Base-by-base conservation (phyloP, 1,284 basidiomycete species). In the Mycocalia duriaeana region DNA sequence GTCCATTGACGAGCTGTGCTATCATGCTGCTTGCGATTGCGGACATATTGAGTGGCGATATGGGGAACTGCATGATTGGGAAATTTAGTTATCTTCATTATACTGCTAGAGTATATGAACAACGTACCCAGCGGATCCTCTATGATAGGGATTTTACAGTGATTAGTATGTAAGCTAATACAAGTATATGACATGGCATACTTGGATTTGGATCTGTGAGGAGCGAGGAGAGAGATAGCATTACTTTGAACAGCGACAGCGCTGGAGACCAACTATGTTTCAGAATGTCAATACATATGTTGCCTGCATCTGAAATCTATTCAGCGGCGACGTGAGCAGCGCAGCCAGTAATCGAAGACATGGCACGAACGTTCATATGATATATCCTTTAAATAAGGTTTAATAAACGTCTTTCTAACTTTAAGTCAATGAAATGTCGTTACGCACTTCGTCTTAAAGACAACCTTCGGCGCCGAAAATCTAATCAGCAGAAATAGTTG, bases 181-280 rank as follows among this genome's bases (percentile, higher is more conserved):
- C 31, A 7, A 34, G 47, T 35, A 50, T 25, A 14, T n/a, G n/a
- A n/a, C 43, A 38, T 49, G 26, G 71, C 85, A 53, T 63, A 91
- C 89, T 78, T 1, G 91, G 91, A 68, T 94, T 94, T 0, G 91
- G 91, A 57, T 94, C 91, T 7, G 89, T 92, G 40, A 94, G 72
- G 3, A 94, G 77, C 0, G 89, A 91, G 0, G 89, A 91, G 4
- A 94, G 76, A 14, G 89, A 92, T 13, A 94, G 77, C 64, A 94
- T 83, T 59, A 94, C 88, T 71, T 94, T 94, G 75, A 90, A 93
- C 35, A 94, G 72, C 2, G 91, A 93, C 25, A 94, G 69, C 1
- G 91, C 91, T 2, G 92, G 91, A 0, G 90, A 92, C 92, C 91
- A 94, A 55, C 89, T 88, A 57, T 81, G 77, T 68, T 94, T 93